phyloP scores from a whole-genome alignment of 306 rosid species.

The Medicago ruthenica region DNA sequence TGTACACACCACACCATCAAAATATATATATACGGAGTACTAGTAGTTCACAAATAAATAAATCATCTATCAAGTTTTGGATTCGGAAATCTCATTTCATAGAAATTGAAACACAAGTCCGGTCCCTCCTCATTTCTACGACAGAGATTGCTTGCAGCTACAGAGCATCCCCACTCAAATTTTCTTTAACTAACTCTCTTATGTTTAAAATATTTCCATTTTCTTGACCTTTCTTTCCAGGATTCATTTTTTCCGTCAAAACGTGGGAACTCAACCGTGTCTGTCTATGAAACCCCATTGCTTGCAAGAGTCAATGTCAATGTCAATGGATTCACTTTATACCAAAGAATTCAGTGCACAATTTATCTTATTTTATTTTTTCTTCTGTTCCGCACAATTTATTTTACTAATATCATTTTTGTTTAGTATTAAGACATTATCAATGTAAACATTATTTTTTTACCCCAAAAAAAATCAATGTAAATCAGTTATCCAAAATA shows the following conservation, averaged over 20 bases:
- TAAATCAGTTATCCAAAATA: too few species aligned
- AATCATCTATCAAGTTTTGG: too few species aligned
- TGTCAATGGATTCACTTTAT: background rate
- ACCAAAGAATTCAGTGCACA: too few species aligned
- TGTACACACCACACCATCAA: too few species aligned
- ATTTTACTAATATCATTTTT: too few species aligned
- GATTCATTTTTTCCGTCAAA: background rate
- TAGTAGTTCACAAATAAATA: too few species aligned
- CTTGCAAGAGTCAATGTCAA: background rate
- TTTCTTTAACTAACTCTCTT: background rate
- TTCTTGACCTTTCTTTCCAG: background rate
- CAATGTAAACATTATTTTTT: too few species aligned
- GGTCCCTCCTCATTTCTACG: background rate
- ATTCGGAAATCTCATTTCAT: background rate
- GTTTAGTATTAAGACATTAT: too few species aligned
- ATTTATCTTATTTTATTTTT: too few species aligned
- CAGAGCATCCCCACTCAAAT: background rate
- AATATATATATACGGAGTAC: too few species aligned
- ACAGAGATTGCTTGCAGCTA: background rate
- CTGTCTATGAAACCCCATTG: background rate
- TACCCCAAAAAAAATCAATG: too few species aligned
- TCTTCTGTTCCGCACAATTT: too few species aligned
- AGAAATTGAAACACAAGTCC: background rate
- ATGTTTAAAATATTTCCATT: background rate
- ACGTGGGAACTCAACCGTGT: background rate